Conservation (phyloP, 805 yeast genomes). For the Metschnikowia continentalis region DNA sequence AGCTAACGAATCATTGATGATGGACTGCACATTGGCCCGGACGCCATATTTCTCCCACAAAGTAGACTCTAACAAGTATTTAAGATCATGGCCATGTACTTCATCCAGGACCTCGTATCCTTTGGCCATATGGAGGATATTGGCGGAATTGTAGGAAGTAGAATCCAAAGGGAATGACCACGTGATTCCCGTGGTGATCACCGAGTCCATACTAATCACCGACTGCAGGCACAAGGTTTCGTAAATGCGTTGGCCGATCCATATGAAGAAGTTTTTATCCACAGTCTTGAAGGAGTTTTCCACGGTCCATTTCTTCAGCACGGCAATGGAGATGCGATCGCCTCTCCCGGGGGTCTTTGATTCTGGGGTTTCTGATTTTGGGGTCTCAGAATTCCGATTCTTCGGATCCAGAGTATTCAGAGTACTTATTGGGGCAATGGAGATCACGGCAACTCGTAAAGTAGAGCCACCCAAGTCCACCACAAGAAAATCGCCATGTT, state of each 20-base stretch:
- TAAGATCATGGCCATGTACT: constrained; percentile 38
- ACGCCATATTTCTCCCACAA: constrained; percentile 23
- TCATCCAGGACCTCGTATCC: constrained; percentile 50
- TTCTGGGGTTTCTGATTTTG: too few species aligned
- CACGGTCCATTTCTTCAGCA: constrained; percentile 37
- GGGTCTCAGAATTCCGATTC: too few species aligned
- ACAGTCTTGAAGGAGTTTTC: constrained; percentile 37
- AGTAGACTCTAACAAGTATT: constrained; percentile 34
- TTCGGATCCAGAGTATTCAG: too few species aligned
- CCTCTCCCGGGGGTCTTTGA: too few species aligned
- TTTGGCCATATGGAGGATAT: constrained; percentile 54
- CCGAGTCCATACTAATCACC: constrained; percentile 8
- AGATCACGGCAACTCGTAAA: constrained; percentile 39
- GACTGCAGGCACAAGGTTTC: constrained; percentile 25
- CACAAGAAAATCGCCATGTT: constrained; percentile 37
- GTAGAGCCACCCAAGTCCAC: constrained; percentile 61
- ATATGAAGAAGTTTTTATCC: constrained; percentile 39
- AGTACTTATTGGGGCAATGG: constrained; percentile 21
- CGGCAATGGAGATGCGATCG: constrained; percentile 24
- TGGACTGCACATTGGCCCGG: constrained; percentile 36
- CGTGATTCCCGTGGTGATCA: constrained; percentile 43
- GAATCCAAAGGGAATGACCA: constrained; percentile 56
- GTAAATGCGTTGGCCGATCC: constrained; percentile 34
- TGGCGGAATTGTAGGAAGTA: constrained; percentile 39
- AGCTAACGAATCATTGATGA: constrained; percentile 65